Conservation (phyloP, 192 early-diverging fungal genomes). For the Gryganskiella cystojenkinii region DNA sequence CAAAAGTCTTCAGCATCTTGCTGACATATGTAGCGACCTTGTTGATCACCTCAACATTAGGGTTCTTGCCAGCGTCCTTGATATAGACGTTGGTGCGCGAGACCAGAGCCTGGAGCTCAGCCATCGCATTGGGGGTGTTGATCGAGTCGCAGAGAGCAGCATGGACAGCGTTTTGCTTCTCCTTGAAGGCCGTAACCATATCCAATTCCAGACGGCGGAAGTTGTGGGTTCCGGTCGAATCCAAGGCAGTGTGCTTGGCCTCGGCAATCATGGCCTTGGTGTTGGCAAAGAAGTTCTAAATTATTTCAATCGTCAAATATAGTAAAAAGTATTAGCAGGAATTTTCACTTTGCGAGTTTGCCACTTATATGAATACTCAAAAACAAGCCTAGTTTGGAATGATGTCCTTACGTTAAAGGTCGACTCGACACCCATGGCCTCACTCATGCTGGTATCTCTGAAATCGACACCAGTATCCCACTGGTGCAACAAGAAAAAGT, state of each 20-base stretch:
- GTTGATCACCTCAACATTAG: conserved; percentile 77
- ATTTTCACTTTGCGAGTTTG: no score
- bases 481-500: conserved; percentile 88
- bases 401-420: conserved; percentile 70
- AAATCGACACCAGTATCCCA: conserved; percentile 94
- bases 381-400: background rate
- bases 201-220: conserved; percentile 77
- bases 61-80: conserved; percentile 62
- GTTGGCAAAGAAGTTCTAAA: conserved; percentile 90
- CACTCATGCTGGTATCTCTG: conserved; percentile 77
- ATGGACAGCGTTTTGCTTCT: conserved; percentile 81
- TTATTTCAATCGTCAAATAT: conserved; percentile 1
- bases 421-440: conserved; percentile 80
- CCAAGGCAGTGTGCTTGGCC: conserved; percentile 57
- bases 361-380: no score
- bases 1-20: conserved; percentile 84
- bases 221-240: conserved; percentile 78
- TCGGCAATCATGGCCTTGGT: conserved; percentile 82
- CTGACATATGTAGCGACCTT: conserved; percentile 87
- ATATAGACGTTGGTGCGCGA: conserved; percentile 85
- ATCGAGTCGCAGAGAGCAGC: conserved; percentile 92
- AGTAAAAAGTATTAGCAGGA: background rate
- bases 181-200: conserved; percentile 69
- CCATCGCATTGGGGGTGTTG: conserved; percentile 87
- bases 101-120: conserved; percentile 83